Percentiles rank a stretch among this genome's conserved stretches.
Conservation (phyloP, 805 yeast genomes). For the Wickerhamomyces tratensis region DNA sequence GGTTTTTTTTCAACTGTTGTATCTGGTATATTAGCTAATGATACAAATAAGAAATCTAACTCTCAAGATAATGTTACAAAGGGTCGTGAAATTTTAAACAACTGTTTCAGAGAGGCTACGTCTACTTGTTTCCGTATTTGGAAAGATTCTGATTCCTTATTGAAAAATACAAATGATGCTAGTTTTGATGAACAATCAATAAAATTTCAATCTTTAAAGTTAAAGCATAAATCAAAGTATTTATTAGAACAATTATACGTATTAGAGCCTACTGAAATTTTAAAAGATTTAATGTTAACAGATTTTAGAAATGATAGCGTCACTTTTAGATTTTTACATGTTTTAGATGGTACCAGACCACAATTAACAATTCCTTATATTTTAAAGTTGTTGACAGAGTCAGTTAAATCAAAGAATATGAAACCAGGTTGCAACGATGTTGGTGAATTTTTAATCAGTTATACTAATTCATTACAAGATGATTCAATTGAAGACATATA, state of each 20-base stretch:
- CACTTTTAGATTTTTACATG: conserved; percentile 57
- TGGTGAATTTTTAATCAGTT: conserved; percentile 34
- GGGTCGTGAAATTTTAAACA: conserved; percentile 12
- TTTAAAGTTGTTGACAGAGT: conserved; percentile 41
- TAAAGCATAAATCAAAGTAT: conserved; percentile 61
- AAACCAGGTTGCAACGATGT: conserved; percentile 10
- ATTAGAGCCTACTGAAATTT: conserved; percentile 62
- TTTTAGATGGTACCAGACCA: conserved; percentile 78
- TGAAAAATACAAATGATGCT: conserved; percentile 2
- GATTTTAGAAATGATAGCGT: conserved; percentile 17
- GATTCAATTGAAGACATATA: conserved; percentile 80
- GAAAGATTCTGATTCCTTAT: conserved; percentile 49
- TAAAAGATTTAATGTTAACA: conserved; percentile 45
- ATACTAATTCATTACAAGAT: conserved; percentile 56
- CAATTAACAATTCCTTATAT: conserved; percentile 63
- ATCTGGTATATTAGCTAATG: conserved; percentile 72
- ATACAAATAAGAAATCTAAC: conserved; percentile 23
- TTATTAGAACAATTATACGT: conserved; percentile 54
- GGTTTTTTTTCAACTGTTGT: conserved; percentile 46
- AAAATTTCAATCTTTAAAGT: conserved; percentile 41
- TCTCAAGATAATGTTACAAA: conserved; percentile 1
- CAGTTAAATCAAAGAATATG: conserved; percentile 23
- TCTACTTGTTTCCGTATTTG: conserved; percentile 52
- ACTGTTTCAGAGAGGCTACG: conserved; percentile 54
- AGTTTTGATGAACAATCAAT: conserved; percentile 22